phyloP scores from a whole-genome alignment of 768 basidiomycete species.

The Phaffia tasmanica region DNA sequence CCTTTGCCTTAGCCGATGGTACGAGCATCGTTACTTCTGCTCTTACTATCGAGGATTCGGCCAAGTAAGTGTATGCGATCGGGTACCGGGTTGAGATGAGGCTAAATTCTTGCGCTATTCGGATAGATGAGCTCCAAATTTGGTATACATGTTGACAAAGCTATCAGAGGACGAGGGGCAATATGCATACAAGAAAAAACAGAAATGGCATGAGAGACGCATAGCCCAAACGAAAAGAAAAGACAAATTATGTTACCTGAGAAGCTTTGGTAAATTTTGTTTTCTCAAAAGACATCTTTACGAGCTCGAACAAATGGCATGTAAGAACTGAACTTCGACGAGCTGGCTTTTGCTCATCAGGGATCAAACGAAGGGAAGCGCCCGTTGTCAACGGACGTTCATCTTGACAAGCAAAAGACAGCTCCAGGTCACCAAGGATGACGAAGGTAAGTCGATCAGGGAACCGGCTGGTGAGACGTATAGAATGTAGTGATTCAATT shows the following conservation, averaged over 20 bases:
- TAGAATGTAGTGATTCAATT: conserved; percentile 34
- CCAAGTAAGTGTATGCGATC: conserved; percentile 16
- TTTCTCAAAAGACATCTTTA: conserved; percentile 27
- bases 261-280: neutral
- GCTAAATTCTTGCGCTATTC: conserved; percentile 31
- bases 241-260: conserved; percentile 12
- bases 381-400: conserved; percentile 25
- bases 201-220: neutral
- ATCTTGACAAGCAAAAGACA: conserved; percentile 28
- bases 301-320: conserved; percentile 29
- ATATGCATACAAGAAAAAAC: neutral
- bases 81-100: conserved; percentile 31
- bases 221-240: conserved; percentile 1
- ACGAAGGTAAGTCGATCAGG: conserved; percentile 26
- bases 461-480: conserved; percentile 27
- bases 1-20: conserved; percentile 26
- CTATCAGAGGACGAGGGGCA: conserved; percentile 16
- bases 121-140: conserved; percentile 31
- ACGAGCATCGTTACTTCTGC: conserved; percentile 3
- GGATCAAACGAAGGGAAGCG: conserved; percentile 28
- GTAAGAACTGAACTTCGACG: conserved; percentile 26
- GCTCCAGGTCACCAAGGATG: conserved; percentile 30
- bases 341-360: conserved; percentile 1
- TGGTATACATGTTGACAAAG: conserved; percentile 30
- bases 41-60: neutral